Evolutionary conservation across 2,329 filamentous ascomycete species (phyloP), one percentile per base, ranked within the genome.

Genomic region (Ascochyta pisi): DNA sequence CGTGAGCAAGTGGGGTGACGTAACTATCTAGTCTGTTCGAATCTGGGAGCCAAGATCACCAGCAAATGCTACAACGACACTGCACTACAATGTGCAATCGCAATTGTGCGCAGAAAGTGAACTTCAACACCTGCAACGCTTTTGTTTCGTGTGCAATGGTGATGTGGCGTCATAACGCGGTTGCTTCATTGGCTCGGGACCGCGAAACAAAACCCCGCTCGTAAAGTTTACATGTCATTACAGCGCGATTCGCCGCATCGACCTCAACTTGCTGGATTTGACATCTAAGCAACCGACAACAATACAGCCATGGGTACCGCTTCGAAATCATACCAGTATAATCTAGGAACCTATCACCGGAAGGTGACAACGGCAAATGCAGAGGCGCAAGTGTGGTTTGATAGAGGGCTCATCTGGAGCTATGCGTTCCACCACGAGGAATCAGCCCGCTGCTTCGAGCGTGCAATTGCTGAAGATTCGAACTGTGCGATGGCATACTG

Each of bases 371-470:
- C 86, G 0, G 71, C 63, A 15, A 84, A 70, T 63, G 39, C 69
- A 3, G 77, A 80, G 41, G 81, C 86, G 1, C 85, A 89, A 66
- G 76, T 64, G 6, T 92, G 89, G 89, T 91, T 90, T 69, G 80
- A 89, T 68, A 84, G 88, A 3, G 89, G 88, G 2, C 76, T 92
- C n/a, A 79, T 87, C 22, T 92, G 89, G 89, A 82, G 81, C 39
- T 92, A 89, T 71, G 87, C 80, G 22, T 93, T 93, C 78, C 91
- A 92, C 68, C 89, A 92, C 67, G 87, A 89, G 62, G 89, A 92
- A 70, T 84, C 88, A 0, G 82, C 81, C 4, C 76, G 75, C 37
- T 91, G 88, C 74, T 91, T 90, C 64, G 77, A 86, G 63, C 76
- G 78, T 8, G 86, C 86, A n/a, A 81, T 85, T 29, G 70, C 73